phyloP scores from a whole-genome alignment of 1,284 basidiomycete genomes.

The Cystobasidium sp. region DNA sequence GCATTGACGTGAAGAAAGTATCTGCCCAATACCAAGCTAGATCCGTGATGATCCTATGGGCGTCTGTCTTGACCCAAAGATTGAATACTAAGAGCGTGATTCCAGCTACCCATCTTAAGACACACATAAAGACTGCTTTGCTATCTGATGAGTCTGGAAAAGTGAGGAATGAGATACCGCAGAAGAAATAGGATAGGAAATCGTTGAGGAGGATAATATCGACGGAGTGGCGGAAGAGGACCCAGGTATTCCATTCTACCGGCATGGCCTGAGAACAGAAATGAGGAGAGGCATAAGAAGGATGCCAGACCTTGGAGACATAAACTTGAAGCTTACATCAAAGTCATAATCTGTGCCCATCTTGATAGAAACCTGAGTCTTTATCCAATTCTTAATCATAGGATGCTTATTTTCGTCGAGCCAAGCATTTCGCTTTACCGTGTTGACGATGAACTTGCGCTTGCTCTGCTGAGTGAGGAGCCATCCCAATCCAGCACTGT shows the following conservation, averaged over 20 bases:
- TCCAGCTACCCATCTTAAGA: slow-evolving; percentile 85
- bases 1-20: slow-evolving; percentile 78
- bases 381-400: slow-evolving; percentile 76
- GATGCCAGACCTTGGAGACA: neutral
- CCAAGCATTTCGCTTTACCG: slow-evolving; percentile 81
- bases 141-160: slow-evolving; percentile 70
- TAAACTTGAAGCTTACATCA: slow-evolving; percentile 65
- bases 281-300: slow-evolving; percentile 5
- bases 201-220: slow-evolving; percentile 97
- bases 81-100: slow-evolving; percentile 88
- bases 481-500: slow-evolving; percentile 80
- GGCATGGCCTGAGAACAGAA: slow-evolving; percentile 46
- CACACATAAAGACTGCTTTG: slow-evolving; percentile 65
- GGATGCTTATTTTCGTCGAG: slow-evolving; percentile 74
- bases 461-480: slow-evolving; percentile 92
- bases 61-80: slow-evolving; percentile 94
- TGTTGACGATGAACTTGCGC: slow-evolving; percentile 85
- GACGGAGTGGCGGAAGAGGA: slow-evolving; percentile 87
- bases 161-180: slow-evolving; percentile 78
- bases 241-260: slow-evolving; percentile 85
- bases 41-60: slow-evolving; percentile 90
- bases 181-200: slow-evolving; percentile 93
- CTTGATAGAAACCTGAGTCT: slow-evolving; percentile 82
- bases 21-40: slow-evolving; percentile 92
- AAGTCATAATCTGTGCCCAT: slow-evolving; percentile 94